Percentiles rank a stretch among this genome's conserved stretches.
These are phyloP conservation scores for Arthrobotrys iridis DNA, from an alignment of 2,329 filamentous ascomycete species.

Conservation along the genomic window DNA sequence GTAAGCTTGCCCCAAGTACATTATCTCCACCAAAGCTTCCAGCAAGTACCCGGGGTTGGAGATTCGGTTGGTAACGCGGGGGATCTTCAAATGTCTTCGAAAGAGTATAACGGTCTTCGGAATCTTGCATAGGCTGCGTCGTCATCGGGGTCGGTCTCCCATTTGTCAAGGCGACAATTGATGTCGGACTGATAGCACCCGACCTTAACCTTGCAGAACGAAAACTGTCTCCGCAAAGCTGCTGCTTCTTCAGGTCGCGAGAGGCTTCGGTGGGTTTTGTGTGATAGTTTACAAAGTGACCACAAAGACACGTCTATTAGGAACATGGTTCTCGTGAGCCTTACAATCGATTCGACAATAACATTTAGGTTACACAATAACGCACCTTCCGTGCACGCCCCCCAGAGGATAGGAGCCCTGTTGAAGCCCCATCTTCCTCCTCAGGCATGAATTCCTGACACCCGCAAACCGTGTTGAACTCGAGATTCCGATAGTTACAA, in stretches of 20 bases:
- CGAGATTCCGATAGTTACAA: constrained; percentile 53
- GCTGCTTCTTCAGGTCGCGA: constrained; percentile 32
- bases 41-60: constrained; percentile 6
- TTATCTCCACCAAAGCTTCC: constrained; percentile 39
- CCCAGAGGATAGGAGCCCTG: constrained; percentile 33
- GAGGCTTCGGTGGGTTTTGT: constrained; percentile 36
- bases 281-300: constrained; percentile 51
- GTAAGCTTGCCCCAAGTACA: constrained; percentile 28
- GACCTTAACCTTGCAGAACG: constrained; percentile 41
- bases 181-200: constrained; percentile 40
- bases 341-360: constrained; percentile 4
- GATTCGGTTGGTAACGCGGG: constrained; percentile 45
- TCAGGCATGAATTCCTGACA: constrained; percentile 52
- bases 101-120: constrained; percentile 39
- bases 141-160: constrained; percentile 32
- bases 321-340: neutral
- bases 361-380: constrained; percentile 19
- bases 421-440: constrained; percentile 36
- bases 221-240: constrained; percentile 30
- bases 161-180: constrained; percentile 38
- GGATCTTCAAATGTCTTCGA: constrained; percentile 52
- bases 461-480: constrained; percentile 51
- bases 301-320: constrained; percentile 51
- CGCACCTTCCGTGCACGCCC: constrained; percentile 52
- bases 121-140: constrained; percentile 37